A percentile compares a stretch with the other conserved stretches of the same genome.
Conservation (phyloP, 495 filamentous ascomycete species). For the Polyplosphaeria fusca region DNA sequence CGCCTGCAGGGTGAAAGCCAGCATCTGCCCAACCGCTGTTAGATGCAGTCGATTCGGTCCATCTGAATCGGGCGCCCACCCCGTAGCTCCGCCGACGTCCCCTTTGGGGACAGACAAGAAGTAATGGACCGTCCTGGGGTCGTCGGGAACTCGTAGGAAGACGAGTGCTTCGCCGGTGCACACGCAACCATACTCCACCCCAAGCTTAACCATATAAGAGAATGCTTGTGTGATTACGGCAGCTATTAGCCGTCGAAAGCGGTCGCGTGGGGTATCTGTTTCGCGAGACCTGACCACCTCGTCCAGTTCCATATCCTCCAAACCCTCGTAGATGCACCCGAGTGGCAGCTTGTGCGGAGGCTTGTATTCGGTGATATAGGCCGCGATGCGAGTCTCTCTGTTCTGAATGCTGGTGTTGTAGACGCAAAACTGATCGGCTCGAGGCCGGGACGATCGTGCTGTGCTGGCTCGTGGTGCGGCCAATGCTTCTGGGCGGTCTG, state of each 20-base stretch:
- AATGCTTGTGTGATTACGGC: constrained; percentile 34
- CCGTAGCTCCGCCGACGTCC: constrained; percentile 23
- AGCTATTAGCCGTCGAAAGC: constrained; percentile 25
- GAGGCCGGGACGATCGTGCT: constrained; percentile 22
- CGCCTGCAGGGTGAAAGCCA: constrained; percentile 29
- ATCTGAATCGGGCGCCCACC: constrained; percentile 22
- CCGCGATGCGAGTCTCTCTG: constrained; percentile 20
- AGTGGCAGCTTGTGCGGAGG: constrained; percentile 39
- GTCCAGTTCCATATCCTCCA: constrained; percentile 29
- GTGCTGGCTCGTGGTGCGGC: background rate
- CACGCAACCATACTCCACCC: constrained; percentile 30
- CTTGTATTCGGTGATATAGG: constrained; percentile 41
- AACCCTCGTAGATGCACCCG: constrained; percentile 36
- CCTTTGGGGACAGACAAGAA: constrained; percentile 33
- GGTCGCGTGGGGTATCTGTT: constrained; percentile 12
- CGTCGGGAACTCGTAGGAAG: constrained; percentile 31
- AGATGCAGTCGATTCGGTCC: constrained; percentile 29
- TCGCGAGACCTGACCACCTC: constrained; percentile 32
- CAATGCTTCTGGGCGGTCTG: background rate
- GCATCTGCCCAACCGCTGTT: constrained; percentile 30
- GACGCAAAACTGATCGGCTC: constrained; percentile 38
- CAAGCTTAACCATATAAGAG: constrained; percentile 32
- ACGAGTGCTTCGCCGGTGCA: constrained; percentile 33
- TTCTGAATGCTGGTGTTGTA: constrained; percentile 33
- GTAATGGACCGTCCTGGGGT: constrained; percentile 30